A percentile compares a stretch with the other conserved stretches of the same genome.
These are phyloP conservation scores for Citrus mangshanensis DNA, from an alignment of 345 rosid genomes.

Conservation along the genomic window DNA sequence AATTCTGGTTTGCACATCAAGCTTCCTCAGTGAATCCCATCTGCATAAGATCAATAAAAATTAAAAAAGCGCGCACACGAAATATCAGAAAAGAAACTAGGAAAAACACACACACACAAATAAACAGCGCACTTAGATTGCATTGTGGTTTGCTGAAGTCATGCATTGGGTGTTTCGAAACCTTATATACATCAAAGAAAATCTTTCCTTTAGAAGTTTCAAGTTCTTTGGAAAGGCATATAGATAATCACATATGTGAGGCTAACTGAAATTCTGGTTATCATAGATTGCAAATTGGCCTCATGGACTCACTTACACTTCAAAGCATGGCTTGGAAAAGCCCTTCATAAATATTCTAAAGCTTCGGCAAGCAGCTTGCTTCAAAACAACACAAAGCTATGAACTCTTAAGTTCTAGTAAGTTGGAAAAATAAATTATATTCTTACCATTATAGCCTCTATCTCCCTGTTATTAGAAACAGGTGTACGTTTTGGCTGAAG, in stretches of 20 bases:
- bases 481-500: conserved; percentile 85
- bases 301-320: neutral
- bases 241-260: neutral
- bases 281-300: neutral
- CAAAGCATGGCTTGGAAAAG: neutral
- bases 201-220: neutral
- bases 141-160: neutral
- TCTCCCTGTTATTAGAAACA: conserved; percentile 63
- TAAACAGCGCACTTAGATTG: neutral
- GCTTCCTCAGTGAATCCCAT: conserved; percentile 18
- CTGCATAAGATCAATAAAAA: conserved; percentile 11
- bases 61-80: no score
- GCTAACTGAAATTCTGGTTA: neutral
- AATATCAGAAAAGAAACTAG: neutral
- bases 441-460: conserved; percentile 63
- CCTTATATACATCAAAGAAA: no score
- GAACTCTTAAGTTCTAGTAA: neutral
- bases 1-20: neutral
- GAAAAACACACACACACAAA: no score
- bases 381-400: neutral
- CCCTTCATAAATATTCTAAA: neutral
- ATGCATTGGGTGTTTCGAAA: neutral
- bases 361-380: neutral
- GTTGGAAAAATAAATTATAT: neutral
- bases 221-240: neutral